Conservation (phyloP, 2,329 filamentous ascomycete genomes). For the Colletotrichum brevisporum region DNA sequence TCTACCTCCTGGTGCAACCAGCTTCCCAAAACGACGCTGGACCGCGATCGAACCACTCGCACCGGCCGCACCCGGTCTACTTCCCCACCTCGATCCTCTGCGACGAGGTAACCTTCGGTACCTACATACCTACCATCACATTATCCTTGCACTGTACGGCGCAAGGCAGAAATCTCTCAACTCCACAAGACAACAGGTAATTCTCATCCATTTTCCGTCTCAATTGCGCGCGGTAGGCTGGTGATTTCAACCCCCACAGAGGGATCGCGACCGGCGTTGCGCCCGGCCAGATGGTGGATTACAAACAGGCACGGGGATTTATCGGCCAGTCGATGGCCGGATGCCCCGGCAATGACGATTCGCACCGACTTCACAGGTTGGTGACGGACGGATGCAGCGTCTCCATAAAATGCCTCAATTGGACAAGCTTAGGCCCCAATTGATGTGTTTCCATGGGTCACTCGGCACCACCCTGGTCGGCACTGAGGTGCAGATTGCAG, state of each 20-base stretch:
- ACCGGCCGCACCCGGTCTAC: not conserved
- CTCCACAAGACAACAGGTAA: constrained; percentile 21
- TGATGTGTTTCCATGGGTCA: not conserved
- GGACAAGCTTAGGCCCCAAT: constrained; percentile 25
- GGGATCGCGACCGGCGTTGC: not conserved
- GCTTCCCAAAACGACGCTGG: not conserved
- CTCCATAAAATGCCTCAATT: constrained; percentile 38
- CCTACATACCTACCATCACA: too few relatives aligned
- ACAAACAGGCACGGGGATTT: constrained; percentile 13
- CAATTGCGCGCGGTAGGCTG: too few relatives aligned
- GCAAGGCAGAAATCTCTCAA: too few relatives aligned
- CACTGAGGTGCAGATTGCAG: not conserved
- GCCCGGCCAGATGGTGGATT: not conserved
- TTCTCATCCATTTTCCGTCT: not conserved
- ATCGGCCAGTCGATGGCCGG: constrained; percentile 23
- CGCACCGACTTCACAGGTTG: constrained; percentile 12
- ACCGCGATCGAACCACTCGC: constrained; percentile 15
- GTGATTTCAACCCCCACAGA: not conserved
- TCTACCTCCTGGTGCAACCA: too few relatives aligned
- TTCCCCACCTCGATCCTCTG: constrained; percentile 19
- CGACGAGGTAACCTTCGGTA: too few relatives aligned
- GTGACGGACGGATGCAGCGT: constrained; percentile 1
- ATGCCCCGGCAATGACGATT: constrained; percentile 37
- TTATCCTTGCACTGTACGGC: too few relatives aligned
- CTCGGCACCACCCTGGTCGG: constrained; percentile 1